These are phyloP conservation scores for Talaromyces rugulosus DNA, from an alignment of 2,329 filamentous ascomycete species.

Conservation along the genomic window DNA sequence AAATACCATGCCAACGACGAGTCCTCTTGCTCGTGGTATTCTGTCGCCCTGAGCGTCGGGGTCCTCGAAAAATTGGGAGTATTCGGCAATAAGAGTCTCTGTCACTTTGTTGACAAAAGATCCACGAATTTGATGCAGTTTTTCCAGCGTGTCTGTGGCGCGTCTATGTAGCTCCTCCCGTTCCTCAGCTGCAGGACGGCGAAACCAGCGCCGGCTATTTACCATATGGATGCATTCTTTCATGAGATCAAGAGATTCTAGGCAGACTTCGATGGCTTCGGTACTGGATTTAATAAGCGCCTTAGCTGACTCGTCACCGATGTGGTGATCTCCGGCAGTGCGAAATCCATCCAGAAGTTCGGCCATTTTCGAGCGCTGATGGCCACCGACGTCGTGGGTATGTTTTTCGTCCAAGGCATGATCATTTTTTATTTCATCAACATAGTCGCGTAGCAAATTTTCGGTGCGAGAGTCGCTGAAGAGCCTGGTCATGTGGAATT, in stretches of 20 bases:
- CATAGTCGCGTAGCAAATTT: constrained; percentile 11
- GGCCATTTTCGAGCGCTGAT: constrained; percentile 30
- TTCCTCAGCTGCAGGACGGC: constrained; percentile 18
- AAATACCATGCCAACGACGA: constrained; percentile 43
- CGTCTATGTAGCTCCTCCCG: constrained; percentile 20
- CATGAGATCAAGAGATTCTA: constrained; percentile 19
- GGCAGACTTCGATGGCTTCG: constrained; percentile 24
- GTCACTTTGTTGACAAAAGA: constrained; percentile 33
- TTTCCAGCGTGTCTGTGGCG: constrained; percentile 18
- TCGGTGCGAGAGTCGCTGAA: constrained; percentile 7
- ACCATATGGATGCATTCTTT: constrained; percentile 26
- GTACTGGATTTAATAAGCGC: constrained; percentile 27
- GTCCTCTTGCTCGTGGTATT: constrained; percentile 23
- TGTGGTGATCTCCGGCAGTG: constrained; percentile 31
- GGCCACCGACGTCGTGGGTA: constrained; percentile 20
- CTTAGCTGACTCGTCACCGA: constrained; percentile 30
- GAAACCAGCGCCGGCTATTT: constrained; percentile 26
- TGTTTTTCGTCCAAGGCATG: background rate
- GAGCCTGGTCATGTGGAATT: constrained; percentile 39
- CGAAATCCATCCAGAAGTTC: constrained; percentile 36
- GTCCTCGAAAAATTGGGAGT: constrained; percentile 41
- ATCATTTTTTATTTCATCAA: constrained; percentile 13
- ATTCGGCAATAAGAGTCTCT: constrained; percentile 36
- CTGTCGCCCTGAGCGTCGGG: background rate
- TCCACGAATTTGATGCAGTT: constrained; percentile 23